phyloP scores from a whole-genome alignment of 2,329 filamentous ascomycete species.

The Cladophialophora bantiana region DNA sequence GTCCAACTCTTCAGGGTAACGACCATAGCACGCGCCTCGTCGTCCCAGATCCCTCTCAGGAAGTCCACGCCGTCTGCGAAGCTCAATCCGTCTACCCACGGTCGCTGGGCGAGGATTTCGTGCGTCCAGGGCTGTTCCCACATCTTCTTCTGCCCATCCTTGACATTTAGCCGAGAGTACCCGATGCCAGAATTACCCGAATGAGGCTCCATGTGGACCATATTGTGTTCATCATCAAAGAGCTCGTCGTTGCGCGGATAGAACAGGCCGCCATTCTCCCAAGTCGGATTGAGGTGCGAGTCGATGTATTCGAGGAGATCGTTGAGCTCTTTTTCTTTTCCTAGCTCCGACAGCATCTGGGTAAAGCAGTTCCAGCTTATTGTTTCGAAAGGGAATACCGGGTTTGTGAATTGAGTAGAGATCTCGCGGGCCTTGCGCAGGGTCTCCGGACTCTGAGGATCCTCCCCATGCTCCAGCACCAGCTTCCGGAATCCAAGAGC shows the following conservation, averaged over 20 bases:
- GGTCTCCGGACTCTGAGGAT: not conserved
- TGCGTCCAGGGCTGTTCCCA: slow-evolving; percentile 32
- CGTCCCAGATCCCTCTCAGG: slow-evolving; percentile 27
- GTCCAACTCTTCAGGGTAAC: slow-evolving; percentile 24
- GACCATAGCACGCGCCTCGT: slow-evolving; percentile 16
- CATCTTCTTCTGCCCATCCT: slow-evolving; percentile 33
- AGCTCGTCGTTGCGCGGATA: slow-evolving; percentile 26
- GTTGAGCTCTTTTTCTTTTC: slow-evolving; percentile 19
- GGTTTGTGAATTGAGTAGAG: not conserved
- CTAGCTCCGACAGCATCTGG: slow-evolving; percentile 20
- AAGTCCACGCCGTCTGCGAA: slow-evolving; percentile 30
- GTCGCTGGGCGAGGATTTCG: slow-evolving; percentile 15
- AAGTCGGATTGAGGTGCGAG: slow-evolving; percentile 24
- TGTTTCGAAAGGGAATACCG: not conserved
- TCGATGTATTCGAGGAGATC: slow-evolving; percentile 27
- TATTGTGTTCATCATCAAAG: slow-evolving; percentile 13
- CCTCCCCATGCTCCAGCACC: not conserved
- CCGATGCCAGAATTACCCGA: slow-evolving; percentile 30
- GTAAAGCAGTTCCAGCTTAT: not conserved
- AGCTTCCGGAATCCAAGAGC: not conserved
- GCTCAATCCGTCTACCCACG: slow-evolving; percentile 22
- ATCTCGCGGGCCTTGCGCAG: not conserved
- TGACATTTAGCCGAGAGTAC: slow-evolving; percentile 28
- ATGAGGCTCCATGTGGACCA: slow-evolving; percentile 21
- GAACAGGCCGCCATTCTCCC: slow-evolving; percentile 30